Evolutionary conservation across 2,329 filamentous ascomycete genomes (phyloP).

Genomic region (Daldinia sp.): DNA sequence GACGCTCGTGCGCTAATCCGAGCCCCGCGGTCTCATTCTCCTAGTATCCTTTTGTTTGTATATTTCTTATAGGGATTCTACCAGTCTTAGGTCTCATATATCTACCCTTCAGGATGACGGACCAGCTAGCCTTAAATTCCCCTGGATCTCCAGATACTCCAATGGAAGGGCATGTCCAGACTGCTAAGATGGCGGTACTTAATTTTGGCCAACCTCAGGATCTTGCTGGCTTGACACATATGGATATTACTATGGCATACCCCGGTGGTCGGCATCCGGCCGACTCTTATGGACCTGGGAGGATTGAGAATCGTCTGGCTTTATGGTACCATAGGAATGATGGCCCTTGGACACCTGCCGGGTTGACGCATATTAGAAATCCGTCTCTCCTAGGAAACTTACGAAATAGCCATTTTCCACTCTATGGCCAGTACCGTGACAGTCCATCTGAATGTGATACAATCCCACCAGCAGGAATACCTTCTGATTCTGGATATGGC

Average conservation of each 20-base stretch:
- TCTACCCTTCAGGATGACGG: slow-evolving; percentile 19
- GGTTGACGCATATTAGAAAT: slow-evolving; percentile 50
- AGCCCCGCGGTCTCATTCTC: slow-evolving; percentile 15
- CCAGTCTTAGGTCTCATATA: slow-evolving; percentile 14
- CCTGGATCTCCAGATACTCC: slow-evolving; percentile 40
- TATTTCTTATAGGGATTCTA: slow-evolving; percentile 2
- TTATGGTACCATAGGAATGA: slow-evolving; percentile 57
- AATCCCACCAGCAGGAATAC: slow-evolving; percentile 48
- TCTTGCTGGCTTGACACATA: slow-evolving; percentile 34
- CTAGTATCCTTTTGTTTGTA: slow-evolving; percentile 20
- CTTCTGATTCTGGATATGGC: slow-evolving; percentile 63
- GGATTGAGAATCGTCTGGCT: slow-evolving; percentile 43
- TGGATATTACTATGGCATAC: slow-evolving; percentile 29
- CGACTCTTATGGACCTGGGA: slow-evolving; percentile 11
- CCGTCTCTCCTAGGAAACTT: slow-evolving; percentile 39
- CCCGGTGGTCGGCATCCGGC: slow-evolving; percentile 19
- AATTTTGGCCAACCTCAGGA: slow-evolving; percentile 36
- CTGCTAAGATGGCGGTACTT: slow-evolving; percentile 40
- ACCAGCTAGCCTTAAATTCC: slow-evolving; percentile 42
- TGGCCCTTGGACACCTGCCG: slow-evolving; percentile 59
- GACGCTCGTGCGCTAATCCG: slow-evolving; percentile 15
- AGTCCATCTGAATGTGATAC: slow-evolving; percentile 58
- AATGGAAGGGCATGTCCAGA: slow-evolving; percentile 40
- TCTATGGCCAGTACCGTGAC: slow-evolving; percentile 53
- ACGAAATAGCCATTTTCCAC: slow-evolving; percentile 43